Conservation (phyloP, 805 yeast species). For the Spathaspora girioi region DNA sequence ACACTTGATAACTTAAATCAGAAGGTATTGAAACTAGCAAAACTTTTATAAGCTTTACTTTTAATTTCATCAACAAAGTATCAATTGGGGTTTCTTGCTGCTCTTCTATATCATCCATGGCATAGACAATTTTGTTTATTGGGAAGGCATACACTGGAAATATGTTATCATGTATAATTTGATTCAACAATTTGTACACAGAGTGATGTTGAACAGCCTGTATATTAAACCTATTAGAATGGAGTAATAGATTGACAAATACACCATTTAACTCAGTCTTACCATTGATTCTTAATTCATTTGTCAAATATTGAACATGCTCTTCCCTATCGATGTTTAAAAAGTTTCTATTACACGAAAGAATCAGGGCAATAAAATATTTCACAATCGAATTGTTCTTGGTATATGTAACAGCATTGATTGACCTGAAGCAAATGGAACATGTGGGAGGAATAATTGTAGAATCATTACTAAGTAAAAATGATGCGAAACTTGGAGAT, state of each 20-base stretch:
- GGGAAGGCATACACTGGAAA: conserved; percentile 8
- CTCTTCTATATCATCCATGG: neutral
- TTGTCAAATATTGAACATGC: neutral
- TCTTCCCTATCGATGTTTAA: neutral
- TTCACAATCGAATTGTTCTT: neutral
- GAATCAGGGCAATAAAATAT: neutral
- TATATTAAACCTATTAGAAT: neutral
- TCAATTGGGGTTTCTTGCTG: neutral
- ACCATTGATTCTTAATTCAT: neutral
- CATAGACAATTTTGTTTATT: conserved; percentile 2
- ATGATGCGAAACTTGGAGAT: neutral
- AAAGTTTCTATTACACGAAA: neutral
- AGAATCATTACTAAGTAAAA: neutral
- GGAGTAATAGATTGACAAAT: neutral
- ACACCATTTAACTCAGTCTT: neutral
- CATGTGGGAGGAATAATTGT: neutral
- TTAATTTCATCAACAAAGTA: neutral
- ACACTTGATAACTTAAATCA: neutral
- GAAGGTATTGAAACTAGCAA: neutral
- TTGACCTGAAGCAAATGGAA: neutral
- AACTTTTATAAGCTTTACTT: neutral
- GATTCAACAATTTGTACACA: neutral
- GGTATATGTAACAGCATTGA: neutral
- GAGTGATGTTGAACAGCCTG: neutral
- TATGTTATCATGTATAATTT: neutral